Evolutionary conservation across 805 yeast genomes (phyloP).

Genomic region (Candida namnaoensis): DNA sequence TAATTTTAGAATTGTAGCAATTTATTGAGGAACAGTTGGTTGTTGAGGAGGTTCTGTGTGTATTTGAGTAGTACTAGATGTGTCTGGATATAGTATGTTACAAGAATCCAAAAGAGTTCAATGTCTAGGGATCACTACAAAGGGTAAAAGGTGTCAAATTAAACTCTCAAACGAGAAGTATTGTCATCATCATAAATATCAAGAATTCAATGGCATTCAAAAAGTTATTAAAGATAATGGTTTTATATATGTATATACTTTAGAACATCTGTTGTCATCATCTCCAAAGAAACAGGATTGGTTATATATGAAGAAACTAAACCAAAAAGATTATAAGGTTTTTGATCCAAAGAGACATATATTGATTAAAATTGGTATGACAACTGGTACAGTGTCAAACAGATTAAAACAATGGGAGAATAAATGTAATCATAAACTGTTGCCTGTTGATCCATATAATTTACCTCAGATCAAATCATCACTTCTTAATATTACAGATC

Average conservation of each 20-base stretch:
- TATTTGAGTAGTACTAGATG: no score
- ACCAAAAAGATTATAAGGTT: neutral
- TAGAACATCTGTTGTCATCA: slow-evolving; percentile 8
- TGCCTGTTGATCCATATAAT: slow-evolving; percentile 7
- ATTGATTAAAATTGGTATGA: slow-evolving; percentile 17
- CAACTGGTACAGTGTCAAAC: slow-evolving; percentile 9
- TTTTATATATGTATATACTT: slow-evolving; percentile 15
- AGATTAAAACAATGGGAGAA: slow-evolving; percentile 17
- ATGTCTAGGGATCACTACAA: slow-evolving; percentile 12
- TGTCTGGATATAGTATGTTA: no score
- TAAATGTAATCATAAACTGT: slow-evolving; percentile 13
- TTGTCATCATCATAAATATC: slow-evolving; percentile 12
- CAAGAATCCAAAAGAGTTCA: neutral
- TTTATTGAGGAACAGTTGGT: no score
- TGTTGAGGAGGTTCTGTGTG: no score
- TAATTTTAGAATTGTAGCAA: no score
- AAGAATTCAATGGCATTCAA: neutral
- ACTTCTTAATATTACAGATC: no score
- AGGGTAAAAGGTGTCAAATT: slow-evolving; percentile 8
- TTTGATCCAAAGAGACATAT: slow-evolving; percentile 15
- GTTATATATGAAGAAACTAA: slow-evolving; percentile 6
- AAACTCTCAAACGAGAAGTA: neutral
- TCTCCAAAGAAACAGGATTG: slow-evolving; percentile 13
- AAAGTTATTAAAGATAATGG: slow-evolving; percentile 5
- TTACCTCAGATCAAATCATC: neutral